Percentiles rank a stretch among this genome's conserved stretches.
Evolutionary conservation across 768 basidiomycete genomes (phyloP).

Genomic region (Psilocybe azurescens): DNA sequence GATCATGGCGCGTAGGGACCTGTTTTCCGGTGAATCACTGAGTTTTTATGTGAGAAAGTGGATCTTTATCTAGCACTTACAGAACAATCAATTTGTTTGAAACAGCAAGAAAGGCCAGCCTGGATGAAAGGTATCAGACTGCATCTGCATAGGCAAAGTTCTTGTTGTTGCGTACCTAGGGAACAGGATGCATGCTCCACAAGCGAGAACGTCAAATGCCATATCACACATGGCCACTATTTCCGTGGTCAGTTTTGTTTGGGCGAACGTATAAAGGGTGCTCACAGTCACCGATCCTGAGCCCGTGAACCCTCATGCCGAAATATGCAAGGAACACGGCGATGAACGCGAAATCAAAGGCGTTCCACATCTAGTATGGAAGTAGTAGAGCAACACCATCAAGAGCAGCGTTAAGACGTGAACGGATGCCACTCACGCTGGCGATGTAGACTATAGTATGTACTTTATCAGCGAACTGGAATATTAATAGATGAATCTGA

Average conservation of each 20-base stretch:
- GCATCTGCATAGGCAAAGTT: too few species aligned
- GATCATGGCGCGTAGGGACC: conserved; percentile 84
- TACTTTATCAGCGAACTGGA: background rate
- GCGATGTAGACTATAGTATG: conserved; percentile 76
- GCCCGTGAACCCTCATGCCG: conserved; percentile 66
- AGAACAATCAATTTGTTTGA: conserved; percentile 80
- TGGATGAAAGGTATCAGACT: conserved; percentile 13
- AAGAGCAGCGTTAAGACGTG: too few species aligned
- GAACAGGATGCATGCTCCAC: conserved; percentile 85
- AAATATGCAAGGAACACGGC: conserved; percentile 73
- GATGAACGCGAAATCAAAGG: conserved; percentile 81
- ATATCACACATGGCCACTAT: conserved; percentile 57
- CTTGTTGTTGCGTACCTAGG: conserved; percentile 55
- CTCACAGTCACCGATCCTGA: conserved; percentile 58
- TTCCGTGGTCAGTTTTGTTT: background rate
- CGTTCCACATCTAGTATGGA: conserved; percentile 80
- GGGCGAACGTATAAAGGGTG: conserved; percentile 13
- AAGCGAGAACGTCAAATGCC: conserved; percentile 85
- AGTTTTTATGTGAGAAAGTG: background rate
- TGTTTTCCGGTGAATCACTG: conserved; percentile 28
- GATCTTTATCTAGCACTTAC: conserved; percentile 43
- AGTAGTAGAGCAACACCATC: too few species aligned
- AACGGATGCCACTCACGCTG: conserved; percentile 53
- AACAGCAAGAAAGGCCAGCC: conserved; percentile 82
- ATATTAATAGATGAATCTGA: conserved; percentile 8